phyloP scores from a whole-genome alignment of 2,329 filamentous ascomycete genomes.

The Sarocladium kiliense region DNA sequence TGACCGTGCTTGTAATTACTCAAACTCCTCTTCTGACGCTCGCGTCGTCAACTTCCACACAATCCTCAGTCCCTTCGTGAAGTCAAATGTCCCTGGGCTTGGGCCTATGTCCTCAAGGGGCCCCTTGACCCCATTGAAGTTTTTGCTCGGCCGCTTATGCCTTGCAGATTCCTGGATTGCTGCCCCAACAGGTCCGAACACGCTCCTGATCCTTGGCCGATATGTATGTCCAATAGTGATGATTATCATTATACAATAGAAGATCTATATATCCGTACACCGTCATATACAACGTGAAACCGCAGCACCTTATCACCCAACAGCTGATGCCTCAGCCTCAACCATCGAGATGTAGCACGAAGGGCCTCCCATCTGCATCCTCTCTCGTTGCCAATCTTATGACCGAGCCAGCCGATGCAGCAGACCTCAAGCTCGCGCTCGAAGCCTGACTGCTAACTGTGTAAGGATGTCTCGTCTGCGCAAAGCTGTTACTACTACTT shows the following conservation, averaged over 20 bases:
- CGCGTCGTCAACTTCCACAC: background rate
- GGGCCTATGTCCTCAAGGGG: too few species aligned
- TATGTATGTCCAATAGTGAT: background rate
- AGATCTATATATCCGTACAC: background rate
- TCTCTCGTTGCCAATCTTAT: constrained; percentile 41
- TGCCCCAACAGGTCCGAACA: too few species aligned
- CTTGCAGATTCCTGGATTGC: too few species aligned
- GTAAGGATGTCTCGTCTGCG: constrained; percentile 37
- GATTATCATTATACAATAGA: constrained; percentile 9
- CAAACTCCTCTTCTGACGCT: constrained; percentile 27
- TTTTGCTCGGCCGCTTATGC: too few species aligned
- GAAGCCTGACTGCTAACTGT: constrained; percentile 29
- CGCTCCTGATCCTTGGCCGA: too few species aligned
- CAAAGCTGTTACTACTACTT: constrained; percentile 34
- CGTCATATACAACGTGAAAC: constrained; percentile 1
- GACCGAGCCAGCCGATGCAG: constrained; percentile 34
- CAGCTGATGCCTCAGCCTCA: background rate
- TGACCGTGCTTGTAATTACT: constrained; percentile 26
- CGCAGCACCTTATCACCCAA: background rate
- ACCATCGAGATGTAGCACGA: constrained; percentile 27
- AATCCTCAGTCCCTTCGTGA: background rate
- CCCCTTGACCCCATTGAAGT: too few species aligned
- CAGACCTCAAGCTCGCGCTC: constrained; percentile 33
- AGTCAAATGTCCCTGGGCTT: too few species aligned
- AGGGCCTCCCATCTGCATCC: constrained; percentile 27